These are phyloP conservation scores for Gossypium herbaceum DNA, from an alignment of 345 rosid genomes.

Conservation along the genomic window DNA sequence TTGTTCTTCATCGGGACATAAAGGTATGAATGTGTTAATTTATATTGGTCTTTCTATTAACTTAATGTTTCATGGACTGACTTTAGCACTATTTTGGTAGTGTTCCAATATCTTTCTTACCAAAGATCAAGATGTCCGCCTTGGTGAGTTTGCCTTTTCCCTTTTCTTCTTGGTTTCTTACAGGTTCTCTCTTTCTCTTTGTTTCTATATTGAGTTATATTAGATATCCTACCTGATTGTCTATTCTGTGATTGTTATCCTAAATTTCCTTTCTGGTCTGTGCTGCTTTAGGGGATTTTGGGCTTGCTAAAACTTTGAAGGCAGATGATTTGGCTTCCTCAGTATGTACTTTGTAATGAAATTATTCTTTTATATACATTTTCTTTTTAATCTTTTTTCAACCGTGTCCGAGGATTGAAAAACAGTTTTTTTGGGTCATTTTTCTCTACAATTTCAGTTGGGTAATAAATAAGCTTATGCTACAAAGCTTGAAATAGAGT, in stretches of 20 bases:
- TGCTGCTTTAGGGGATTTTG: slow-evolving; percentile 78
- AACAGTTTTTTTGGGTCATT: neutral
- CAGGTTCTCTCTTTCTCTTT: neutral
- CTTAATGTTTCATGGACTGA: slow-evolving; percentile 29
- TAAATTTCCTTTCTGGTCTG: slow-evolving; percentile 17
- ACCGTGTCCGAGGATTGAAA: slow-evolving; percentile 6
- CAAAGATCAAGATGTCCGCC: slow-evolving; percentile 90
- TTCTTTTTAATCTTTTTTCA: neutral
- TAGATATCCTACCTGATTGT: slow-evolving; percentile 9
- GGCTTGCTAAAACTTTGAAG: slow-evolving; percentile 92
- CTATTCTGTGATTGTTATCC: neutral
- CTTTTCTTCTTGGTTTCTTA: neutral
- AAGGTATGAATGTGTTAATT: slow-evolving; percentile 46
- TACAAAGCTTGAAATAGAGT: neutral
- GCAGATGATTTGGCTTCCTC: slow-evolving; percentile 97
- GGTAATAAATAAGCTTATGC: neutral
- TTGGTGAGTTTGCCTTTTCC: slow-evolving; percentile 50
- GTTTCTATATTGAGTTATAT: neutral
- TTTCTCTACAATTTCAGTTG: neutral
- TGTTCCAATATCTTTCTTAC: slow-evolving; percentile 98
- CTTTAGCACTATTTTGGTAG: slow-evolving; percentile 37
- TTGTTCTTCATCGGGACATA: slow-evolving; percentile 89
- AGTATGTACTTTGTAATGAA: slow-evolving; percentile 39
- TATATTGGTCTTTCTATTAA: slow-evolving; percentile 15
- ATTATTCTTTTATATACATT: neutral